phyloP scores from a whole-genome alignment of 2,329 filamentous ascomycete species.

The Emmonsiellopsis sp. region DNA sequence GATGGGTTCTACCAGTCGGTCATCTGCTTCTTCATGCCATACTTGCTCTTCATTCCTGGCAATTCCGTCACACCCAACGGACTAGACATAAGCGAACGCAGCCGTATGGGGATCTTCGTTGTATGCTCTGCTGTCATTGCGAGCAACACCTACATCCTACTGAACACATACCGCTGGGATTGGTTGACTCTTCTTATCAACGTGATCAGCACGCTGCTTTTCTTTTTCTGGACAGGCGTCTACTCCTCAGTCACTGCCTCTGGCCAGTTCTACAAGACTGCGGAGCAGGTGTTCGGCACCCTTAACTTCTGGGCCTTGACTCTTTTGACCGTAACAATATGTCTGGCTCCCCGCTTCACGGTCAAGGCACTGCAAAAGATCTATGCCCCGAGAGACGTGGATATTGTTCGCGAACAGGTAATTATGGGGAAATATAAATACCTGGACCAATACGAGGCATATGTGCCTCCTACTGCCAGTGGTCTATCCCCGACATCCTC shows the following conservation, averaged over 20 bases:
- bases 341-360: constrained; percentile 77
- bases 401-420: constrained; percentile 91
- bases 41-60: constrained; percentile 63
- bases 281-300: constrained; percentile 67
- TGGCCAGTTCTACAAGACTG: constrained; percentile 65
- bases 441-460: constrained; percentile 49
- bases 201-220: constrained; percentile 68
- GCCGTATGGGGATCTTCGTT: constrained; percentile 78
- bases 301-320: constrained; percentile 82
- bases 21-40: constrained; percentile 88
- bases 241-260: constrained; percentile 58
- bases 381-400: constrained; percentile 84
- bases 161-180: constrained; percentile 97
- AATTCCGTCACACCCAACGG: constrained; percentile 65
- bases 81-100: constrained; percentile 66
- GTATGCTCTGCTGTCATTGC: constrained; percentile 75
- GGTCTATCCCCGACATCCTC: constrained; percentile 29
- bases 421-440: constrained; percentile 73
- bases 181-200: constrained; percentile 88
- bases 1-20: constrained; percentile 93
- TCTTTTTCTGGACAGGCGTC: constrained; percentile 93
- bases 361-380: constrained; percentile 88
- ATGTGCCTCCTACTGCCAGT: constrained; percentile 37
- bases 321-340: constrained; percentile 69
- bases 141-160: constrained; percentile 88